Percentiles rank a stretch among this genome's conserved stretches.
phyloP scores from a whole-genome alignment of 2,329 filamentous ascomycete species.

The Fusarium brevicatenulatum region DNA sequence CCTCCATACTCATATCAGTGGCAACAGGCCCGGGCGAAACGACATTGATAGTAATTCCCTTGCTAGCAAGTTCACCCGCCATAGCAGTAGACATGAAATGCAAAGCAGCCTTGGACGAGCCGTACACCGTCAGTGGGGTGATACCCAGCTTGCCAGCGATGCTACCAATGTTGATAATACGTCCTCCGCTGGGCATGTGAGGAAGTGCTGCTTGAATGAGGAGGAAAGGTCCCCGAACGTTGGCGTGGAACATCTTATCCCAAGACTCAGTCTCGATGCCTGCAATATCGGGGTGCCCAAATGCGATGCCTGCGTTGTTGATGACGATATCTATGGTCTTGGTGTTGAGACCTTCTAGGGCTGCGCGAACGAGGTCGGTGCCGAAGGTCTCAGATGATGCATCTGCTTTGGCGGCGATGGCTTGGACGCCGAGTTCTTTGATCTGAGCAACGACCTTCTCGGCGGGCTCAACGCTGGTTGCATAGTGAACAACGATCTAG shows the following conservation, averaged over 20 bases:
- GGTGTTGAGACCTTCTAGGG: background rate
- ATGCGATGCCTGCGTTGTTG: conserved; percentile 19
- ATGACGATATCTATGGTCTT: conserved; percentile 5
- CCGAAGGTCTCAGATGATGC: background rate
- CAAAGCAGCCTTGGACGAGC: conserved; percentile 49
- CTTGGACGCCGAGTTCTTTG: background rate
- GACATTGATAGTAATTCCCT: conserved; percentile 8
- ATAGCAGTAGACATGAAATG: background rate
- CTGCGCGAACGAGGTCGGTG: background rate
- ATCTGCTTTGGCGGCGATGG: conserved; percentile 3
- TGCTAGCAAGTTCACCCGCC: conserved; percentile 3
- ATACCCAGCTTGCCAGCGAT: conserved; percentile 46
- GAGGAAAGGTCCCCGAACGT: conserved; percentile 43
- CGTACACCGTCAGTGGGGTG: conserved; percentile 47
- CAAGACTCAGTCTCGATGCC: background rate
- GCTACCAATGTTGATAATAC: conserved; percentile 50
- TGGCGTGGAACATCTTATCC: conserved; percentile 16
- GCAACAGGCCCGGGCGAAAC: conserved; percentile 7
- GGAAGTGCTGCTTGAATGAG: conserved; percentile 47
- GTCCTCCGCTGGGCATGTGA: conserved; percentile 44
- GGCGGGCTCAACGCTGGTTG: background rate
- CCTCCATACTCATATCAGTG: conserved; percentile 12
- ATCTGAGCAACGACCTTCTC: background rate
- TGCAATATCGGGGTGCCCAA: conserved; percentile 28
- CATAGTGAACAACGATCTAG: conserved; percentile 1